phyloP scores from a whole-genome alignment of 2,329 filamentous ascomycete genomes.

The Aureobasidium sp. region DNA sequence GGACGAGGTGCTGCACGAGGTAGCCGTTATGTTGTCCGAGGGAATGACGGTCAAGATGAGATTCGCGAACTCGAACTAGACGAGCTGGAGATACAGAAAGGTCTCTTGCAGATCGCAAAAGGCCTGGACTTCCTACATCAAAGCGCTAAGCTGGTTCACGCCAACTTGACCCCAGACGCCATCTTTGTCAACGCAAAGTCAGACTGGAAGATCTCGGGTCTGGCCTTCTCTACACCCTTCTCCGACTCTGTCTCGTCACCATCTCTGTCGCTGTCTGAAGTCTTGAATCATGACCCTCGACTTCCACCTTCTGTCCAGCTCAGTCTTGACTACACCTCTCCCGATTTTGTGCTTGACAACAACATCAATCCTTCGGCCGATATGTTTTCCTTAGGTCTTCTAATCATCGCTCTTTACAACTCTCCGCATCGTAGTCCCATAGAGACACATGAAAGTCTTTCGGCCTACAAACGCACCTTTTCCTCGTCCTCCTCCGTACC shows the following conservation, averaged over 20 bases:
- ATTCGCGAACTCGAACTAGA: conserved; percentile 81
- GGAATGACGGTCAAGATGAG: conserved; percentile 61
- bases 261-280: conserved; percentile 73
- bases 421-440: conserved; percentile 85
- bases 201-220: conserved; percentile 97
- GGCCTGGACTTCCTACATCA: conserved; percentile 93
- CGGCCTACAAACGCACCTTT: conserved; percentile 78
- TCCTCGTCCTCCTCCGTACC: conserved; percentile 70
- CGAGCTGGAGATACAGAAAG: conserved; percentile 96
- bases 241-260: conserved; percentile 57
- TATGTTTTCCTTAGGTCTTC: conserved; percentile 84
- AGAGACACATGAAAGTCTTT: conserved; percentile 69
- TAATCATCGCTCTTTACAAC: conserved; percentile 88
- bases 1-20: conserved; percentile 60
- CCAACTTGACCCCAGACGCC: conserved; percentile 87
- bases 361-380: conserved; percentile 78
- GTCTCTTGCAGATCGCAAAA: conserved; percentile 83
- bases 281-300: conserved; percentile 74
- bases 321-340: conserved; percentile 86
- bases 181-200: conserved; percentile 94
- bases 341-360: conserved; percentile 87
- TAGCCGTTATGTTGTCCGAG: conserved; percentile 74
- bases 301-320: conserved; percentile 77
- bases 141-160: conserved; percentile 86
- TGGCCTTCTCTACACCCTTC: conserved; percentile 71